Evolutionary conservation across 208 protist genomes (phyloP).

Genomic region (Acanthamoeba triangularis): DNA sequence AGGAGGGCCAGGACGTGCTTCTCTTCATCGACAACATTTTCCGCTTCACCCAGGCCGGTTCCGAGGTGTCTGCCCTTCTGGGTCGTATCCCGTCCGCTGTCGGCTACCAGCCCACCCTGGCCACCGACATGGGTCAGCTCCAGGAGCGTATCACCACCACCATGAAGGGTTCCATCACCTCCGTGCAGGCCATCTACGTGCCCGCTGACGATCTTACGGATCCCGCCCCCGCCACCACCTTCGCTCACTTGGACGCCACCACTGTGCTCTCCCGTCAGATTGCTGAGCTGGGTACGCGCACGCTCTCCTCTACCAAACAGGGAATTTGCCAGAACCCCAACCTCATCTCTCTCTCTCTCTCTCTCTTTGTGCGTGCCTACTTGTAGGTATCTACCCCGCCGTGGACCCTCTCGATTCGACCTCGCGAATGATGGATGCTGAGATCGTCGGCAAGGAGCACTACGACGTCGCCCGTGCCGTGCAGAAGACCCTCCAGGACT

Average conservation of each 20-base stretch:
- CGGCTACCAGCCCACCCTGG: slow-evolving; percentile 99
- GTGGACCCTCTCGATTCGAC: slow-evolving; percentile 99
- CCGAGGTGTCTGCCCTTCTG: slow-evolving; percentile 98
- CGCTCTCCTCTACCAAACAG: too few species aligned
- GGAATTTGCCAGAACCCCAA: too few species aligned
- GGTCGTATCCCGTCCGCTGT: slow-evolving; percentile 99
- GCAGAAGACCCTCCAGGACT: slow-evolving; percentile 98
- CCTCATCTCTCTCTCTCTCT: background rate
- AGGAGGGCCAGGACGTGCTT: slow-evolving; percentile 98
- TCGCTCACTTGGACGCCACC: slow-evolving; percentile 99
- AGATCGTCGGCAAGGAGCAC: slow-evolving; percentile 97
- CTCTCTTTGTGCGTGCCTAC: background rate
- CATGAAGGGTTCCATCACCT: slow-evolving; percentile 94
- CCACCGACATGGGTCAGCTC: slow-evolving; percentile 98
- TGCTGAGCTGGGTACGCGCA: slow-evolving; percentile 95
- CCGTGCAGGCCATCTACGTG: slow-evolving; percentile 98
- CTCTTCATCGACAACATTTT: slow-evolving; percentile 99
- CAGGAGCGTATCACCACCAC: slow-evolving; percentile 99
- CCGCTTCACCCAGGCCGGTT: slow-evolving; percentile 99
- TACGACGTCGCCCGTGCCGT: slow-evolving; percentile 98
- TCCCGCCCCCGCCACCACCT: slow-evolving; percentile 99
- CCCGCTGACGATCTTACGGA: slow-evolving; percentile 99
- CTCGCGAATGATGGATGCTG: slow-evolving; percentile 98
- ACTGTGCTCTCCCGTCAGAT: slow-evolving; percentile 98
- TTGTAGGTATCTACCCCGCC: slow-evolving; percentile 97